Conservation (phyloP, 2,329 filamentous ascomycete genomes). For the Thielaviopsis punctulata region DNA sequence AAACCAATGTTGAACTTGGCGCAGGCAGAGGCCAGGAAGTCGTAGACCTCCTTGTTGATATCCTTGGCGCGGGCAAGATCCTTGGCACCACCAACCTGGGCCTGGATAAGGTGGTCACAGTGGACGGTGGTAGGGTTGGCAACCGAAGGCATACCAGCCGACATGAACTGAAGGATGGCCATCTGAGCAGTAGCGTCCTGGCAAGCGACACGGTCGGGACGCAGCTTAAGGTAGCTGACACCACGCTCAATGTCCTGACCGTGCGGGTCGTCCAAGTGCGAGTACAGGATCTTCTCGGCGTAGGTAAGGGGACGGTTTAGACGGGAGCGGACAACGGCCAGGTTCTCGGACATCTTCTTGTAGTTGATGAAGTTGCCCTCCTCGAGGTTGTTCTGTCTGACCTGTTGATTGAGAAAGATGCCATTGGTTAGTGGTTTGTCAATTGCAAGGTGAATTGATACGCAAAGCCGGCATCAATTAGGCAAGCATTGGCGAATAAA, state of each 20-base stretch:
- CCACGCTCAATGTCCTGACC: conserved; percentile 93
- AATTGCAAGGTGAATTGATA: neutral
- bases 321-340: conserved; percentile 71
- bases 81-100: conserved; percentile 80
- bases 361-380: conserved; percentile 98
- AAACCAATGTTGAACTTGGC: conserved; percentile 99
- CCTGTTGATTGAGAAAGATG: conserved; percentile 21
- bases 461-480: neutral
- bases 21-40: conserved; percentile 85
- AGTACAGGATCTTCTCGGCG: conserved; percentile 98
- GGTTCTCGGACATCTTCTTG: conserved; percentile 98
- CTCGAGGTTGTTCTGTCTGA: conserved; percentile 95
- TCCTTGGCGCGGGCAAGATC: conserved; percentile 79
- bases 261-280: conserved; percentile 92
- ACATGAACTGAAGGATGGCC: conserved; percentile 99
- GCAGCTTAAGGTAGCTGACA: conserved; percentile 86
- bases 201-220: conserved; percentile 94
- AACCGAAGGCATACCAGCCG: conserved; percentile 85
- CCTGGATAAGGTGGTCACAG: conserved; percentile 99
- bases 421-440: neutral
- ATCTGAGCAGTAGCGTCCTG: conserved; percentile 99
- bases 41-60: conserved; percentile 99
- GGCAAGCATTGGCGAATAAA: neutral
- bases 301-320: conserved; percentile 88
- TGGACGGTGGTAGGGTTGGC: conserved; percentile 92